Conservation (phyloP, 345 rosid genomes). For the Eucalyptus marginata region DNA sequence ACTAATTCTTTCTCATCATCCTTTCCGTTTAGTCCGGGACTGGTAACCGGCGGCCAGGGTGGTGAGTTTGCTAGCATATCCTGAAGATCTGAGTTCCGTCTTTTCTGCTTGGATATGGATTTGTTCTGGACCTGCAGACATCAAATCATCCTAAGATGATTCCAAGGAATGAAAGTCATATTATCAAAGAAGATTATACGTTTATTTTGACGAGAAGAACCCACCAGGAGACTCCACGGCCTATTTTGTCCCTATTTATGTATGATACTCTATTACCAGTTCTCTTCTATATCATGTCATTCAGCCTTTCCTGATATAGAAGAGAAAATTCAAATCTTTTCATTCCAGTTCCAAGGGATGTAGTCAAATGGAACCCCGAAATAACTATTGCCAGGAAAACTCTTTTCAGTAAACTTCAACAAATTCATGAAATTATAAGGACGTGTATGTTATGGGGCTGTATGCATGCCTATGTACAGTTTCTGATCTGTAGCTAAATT, state of each 20-base stretch:
- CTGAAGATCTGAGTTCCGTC: constrained; percentile 56
- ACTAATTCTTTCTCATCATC: constrained; percentile 48
- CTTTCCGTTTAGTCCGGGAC: constrained; percentile 20
- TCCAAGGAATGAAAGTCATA: neutral
- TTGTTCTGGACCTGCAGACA: constrained; percentile 6
- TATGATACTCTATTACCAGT: neutral
- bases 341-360: neutral
- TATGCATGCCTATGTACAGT: neutral
- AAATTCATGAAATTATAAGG: neutral
- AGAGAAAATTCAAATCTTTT: neutral
- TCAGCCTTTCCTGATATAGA: neutral
- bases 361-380: neutral
- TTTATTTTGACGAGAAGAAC: neutral
- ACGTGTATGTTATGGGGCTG: neutral
- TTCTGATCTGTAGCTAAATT: neutral
- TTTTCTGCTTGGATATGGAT: constrained; percentile 35
- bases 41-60: constrained; percentile 40
- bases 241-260: neutral
- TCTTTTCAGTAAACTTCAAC: neutral
- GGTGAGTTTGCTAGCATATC: constrained; percentile 52
- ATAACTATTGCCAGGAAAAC: neutral
- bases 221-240: neutral
- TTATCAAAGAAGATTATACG: neutral
- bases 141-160: neutral
- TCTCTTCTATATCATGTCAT: neutral